Conservation (phyloP, 805 yeast genomes). For the Ogataea saltuana region DNA sequence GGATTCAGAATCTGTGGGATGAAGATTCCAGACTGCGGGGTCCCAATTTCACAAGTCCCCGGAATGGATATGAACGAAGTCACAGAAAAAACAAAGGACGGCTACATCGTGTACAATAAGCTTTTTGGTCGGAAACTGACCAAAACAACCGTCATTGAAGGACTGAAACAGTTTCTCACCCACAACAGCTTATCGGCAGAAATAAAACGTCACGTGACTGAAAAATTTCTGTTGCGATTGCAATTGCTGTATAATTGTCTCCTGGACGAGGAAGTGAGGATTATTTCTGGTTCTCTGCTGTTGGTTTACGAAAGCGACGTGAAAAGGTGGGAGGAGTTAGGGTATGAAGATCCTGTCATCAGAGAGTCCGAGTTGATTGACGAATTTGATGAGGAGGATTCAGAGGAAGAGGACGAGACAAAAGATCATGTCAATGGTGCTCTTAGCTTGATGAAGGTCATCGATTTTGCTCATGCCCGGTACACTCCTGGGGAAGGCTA, state of each 20-base stretch:
- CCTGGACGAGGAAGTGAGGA: slow-evolving; percentile 58
- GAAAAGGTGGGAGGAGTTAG: slow-evolving; percentile 48
- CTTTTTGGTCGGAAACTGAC: slow-evolving; percentile 66
- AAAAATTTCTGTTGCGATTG: slow-evolving; percentile 56
- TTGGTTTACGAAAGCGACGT: slow-evolving; percentile 72
- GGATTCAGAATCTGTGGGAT: slow-evolving; percentile 87
- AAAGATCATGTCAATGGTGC: slow-evolving; percentile 15
- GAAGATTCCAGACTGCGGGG: slow-evolving; percentile 44
- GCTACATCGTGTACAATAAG: slow-evolving; percentile 60
- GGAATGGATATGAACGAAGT: slow-evolving; percentile 11
- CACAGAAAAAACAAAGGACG: slow-evolving; percentile 29
- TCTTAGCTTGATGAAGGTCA: slow-evolving; percentile 62
- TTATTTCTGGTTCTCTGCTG: slow-evolving; percentile 72
- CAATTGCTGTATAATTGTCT: slow-evolving; percentile 68
- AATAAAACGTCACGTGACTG: slow-evolving; percentile 41
- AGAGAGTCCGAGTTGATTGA: slow-evolving; percentile 32
- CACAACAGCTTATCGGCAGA: slow-evolving; percentile 35
- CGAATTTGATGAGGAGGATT: slow-evolving; percentile 30
- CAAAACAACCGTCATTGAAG: slow-evolving; percentile 42
- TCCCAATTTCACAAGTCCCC: slow-evolving; percentile 19
- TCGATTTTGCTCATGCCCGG: slow-evolving; percentile 90
- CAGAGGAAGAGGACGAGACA: slow-evolving; percentile 26
- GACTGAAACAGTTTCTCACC: slow-evolving; percentile 48
- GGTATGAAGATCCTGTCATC: slow-evolving; percentile 41
- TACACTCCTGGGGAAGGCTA: slow-evolving; percentile 61